Conservation (phyloP, 176 grass and related monocot genomes). For the Cenchrus fungigraminus region DNA sequence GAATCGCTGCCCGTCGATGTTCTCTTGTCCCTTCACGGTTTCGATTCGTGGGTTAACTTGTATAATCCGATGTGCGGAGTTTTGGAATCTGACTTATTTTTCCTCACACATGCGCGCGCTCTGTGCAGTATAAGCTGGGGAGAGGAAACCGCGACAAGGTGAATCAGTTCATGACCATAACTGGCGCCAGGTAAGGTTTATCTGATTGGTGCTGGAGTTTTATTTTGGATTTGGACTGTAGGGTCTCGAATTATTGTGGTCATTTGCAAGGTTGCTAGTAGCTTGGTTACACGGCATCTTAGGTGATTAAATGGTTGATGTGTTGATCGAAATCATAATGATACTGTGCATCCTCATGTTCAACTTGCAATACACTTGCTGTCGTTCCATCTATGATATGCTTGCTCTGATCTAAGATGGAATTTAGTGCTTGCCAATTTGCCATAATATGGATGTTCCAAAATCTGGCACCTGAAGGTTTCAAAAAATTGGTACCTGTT, state of each 20-base stretch:
- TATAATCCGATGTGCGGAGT: not conserved
- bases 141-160: slow-evolving; percentile 98
- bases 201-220: not conserved
- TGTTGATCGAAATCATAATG: slow-evolving; percentile 2
- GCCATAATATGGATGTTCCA: not conserved
- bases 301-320: not conserved
- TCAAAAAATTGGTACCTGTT: not conserved
- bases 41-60: slow-evolving; percentile 30
- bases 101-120: not conserved
- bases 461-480: no score
- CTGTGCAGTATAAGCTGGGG: slow-evolving; percentile 89
- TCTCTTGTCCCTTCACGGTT: not conserved
- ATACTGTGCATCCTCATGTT: not conserved
- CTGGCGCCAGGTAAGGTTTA: slow-evolving; percentile 68
- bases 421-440: not conserved
- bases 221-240: not conserved
- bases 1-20: not conserved
- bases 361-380: not conserved
- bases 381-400: not conserved
- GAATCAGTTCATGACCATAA: slow-evolving; percentile 98
- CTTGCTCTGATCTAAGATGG: slow-evolving; percentile 5
- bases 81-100: not conserved
- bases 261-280: not conserved
- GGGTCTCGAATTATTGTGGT: slow-evolving; percentile 25
- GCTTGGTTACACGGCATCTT: not conserved